A percentile compares a stretch with the other conserved stretches of the same genome.
Conservation (phyloP, 805 yeast species). For the Saturnispora besseyi region DNA sequence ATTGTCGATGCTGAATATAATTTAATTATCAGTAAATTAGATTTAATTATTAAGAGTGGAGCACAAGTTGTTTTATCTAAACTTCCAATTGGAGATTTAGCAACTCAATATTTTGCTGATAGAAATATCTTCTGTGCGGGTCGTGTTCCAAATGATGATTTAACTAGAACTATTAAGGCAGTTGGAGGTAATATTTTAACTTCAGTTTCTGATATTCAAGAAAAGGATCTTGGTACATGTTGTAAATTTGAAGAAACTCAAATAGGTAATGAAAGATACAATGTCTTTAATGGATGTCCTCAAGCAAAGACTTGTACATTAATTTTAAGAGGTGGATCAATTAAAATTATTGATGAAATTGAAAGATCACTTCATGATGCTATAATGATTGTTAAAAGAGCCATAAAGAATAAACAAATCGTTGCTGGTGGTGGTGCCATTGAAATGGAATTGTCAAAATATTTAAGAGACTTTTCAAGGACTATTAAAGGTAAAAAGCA, state of each 20-base stretch:
- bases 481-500: slow-evolving; percentile 95
- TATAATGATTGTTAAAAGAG: slow-evolving; percentile 94
- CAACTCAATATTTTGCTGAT: slow-evolving; percentile 98
- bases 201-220: slow-evolving; percentile 58
- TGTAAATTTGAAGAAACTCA: slow-evolving; percentile 83
- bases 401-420: slow-evolving; percentile 73
- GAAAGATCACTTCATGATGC: slow-evolving; percentile 98
- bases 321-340: slow-evolving; percentile 94
- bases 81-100: slow-evolving; percentile 95
- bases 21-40: slow-evolving; percentile 77
- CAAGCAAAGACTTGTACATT: slow-evolving; percentile 89
- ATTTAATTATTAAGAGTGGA: slow-evolving; percentile 74
- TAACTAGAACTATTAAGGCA: slow-evolving; percentile 87
- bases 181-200: slow-evolving; percentile 89
- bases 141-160: slow-evolving; percentile 78
- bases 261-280: slow-evolving; percentile 92
- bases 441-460: slow-evolving; percentile 91
- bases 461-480: slow-evolving; percentile 77
- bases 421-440: slow-evolving; percentile 99
- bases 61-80: slow-evolving; percentile 90
- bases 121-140: slow-evolving; percentile 96
- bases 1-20: slow-evolving; percentile 99
- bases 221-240: slow-evolving; percentile 75
- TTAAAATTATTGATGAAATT: slow-evolving; percentile 96
- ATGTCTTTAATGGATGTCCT: slow-evolving; percentile 88